These are phyloP conservation scores for Pythium phragmitis DNA, from an alignment of 352 stramenopile species.

Conservation along the genomic window DNA sequence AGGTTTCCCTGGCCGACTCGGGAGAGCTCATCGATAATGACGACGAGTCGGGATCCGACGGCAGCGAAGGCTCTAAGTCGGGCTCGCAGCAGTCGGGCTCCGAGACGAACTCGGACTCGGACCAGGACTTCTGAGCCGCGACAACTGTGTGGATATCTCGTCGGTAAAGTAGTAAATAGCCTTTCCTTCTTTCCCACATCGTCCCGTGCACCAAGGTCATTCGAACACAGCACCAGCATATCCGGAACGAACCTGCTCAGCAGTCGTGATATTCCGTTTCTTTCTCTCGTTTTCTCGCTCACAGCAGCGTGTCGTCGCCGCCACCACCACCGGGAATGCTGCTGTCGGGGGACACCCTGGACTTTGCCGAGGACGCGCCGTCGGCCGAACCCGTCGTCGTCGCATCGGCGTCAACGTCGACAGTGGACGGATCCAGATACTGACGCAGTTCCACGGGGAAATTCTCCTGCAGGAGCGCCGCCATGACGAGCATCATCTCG, in stretches of 20 bases:
- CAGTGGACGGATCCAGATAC: conserved; percentile 27
- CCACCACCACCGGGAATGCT: background rate
- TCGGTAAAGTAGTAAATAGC: too few relatives aligned
- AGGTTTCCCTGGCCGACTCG: conserved; percentile 83
- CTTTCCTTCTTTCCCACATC: background rate
- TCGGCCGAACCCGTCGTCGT: background rate
- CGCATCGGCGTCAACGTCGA: background rate
- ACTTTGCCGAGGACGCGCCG: background rate
- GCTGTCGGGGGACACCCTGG: background rate
- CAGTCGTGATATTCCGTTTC: too few relatives aligned
- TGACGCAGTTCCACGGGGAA: conserved; percentile 45
- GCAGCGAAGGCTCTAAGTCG: conserved; percentile 53
- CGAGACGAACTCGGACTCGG: conserved; percentile 78
- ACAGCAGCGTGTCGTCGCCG: background rate
- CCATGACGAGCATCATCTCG: conserved; percentile 60
- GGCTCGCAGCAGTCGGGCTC: conserved; percentile 60
- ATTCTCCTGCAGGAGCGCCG: conserved; percentile 38
- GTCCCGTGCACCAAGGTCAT: background rate
- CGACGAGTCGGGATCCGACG: conserved; percentile 63
- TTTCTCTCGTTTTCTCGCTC: background rate
- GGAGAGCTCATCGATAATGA: conserved; percentile 83
- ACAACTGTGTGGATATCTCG: background rate
- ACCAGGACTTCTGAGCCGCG: conserved; percentile 65
- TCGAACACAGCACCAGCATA: too few relatives aligned
- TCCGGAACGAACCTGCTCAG: too few relatives aligned